These are phyloP conservation scores for Alternaria gansuensis DNA, from an alignment of 2,329 filamentous ascomycete species.

Conservation along the genomic window DNA sequence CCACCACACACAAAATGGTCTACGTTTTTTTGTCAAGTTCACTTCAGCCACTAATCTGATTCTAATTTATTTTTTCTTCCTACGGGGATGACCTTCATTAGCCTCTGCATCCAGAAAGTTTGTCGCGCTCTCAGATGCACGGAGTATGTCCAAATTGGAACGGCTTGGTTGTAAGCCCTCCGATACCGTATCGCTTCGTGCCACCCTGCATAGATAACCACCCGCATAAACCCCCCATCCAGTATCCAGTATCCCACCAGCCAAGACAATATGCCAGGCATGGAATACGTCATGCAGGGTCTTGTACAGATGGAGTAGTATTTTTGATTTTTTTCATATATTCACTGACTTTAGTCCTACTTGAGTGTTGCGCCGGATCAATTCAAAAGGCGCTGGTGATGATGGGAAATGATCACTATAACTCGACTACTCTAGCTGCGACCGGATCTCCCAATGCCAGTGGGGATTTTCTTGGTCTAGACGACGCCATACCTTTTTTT, in stretches of 20 bases:
- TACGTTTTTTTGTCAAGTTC: background rate
- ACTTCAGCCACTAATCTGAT: background rate
- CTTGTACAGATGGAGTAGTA: background rate
- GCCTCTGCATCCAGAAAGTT: conserved; percentile 17
- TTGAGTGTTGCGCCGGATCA: background rate
- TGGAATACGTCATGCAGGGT: background rate
- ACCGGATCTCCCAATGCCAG: background rate
- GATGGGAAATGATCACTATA: background rate
- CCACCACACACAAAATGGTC: background rate
- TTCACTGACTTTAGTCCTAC: background rate
- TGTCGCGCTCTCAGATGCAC: conserved; percentile 10
- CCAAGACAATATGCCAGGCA: conserved; percentile 22
- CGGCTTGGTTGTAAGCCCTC: conserved; percentile 1
- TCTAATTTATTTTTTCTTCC: background rate
- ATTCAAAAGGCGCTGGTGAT: background rate
- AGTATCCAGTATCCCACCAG: conserved; percentile 15
- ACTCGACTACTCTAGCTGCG: background rate
- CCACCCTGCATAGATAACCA: conserved; percentile 23
- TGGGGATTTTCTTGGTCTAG: background rate
- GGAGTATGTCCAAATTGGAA: conserved; percentile 2
- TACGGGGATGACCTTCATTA: conserved; percentile 4
- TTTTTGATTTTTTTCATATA: too few species aligned
- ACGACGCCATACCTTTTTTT: too few species aligned
- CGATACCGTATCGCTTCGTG: conserved; percentile 25
- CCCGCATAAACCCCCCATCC: conserved; percentile 25